Conservation (phyloP, 148 eudicot species). For the Nyssa sinensis region DNA sequence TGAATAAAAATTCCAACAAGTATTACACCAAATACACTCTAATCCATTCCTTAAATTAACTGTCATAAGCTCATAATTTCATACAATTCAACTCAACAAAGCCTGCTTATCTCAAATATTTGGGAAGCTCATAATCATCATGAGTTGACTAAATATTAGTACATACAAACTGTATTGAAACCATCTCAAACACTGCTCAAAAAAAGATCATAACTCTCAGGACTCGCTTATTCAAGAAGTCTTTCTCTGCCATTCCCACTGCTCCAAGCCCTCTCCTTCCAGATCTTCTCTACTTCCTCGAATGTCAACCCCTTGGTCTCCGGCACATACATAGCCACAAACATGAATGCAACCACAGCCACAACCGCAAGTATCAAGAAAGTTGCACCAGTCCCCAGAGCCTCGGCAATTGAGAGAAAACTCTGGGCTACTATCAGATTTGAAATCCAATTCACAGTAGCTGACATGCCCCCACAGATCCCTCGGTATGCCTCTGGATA, state of each 20-base stretch:
- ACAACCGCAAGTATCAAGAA: slow-evolving; percentile 70
- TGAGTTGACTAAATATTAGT: too few species aligned
- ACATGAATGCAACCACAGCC: slow-evolving; percentile 59
- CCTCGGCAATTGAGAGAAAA: slow-evolving; percentile 75
- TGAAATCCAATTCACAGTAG: slow-evolving; percentile 89
- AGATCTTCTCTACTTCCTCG: slow-evolving; percentile 81
- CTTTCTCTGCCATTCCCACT: slow-evolving; percentile 22
- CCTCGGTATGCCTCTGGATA: slow-evolving; percentile 84
- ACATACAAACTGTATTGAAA: too few species aligned
- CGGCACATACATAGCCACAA: slow-evolving; percentile 56
- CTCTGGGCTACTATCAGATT: slow-evolving; percentile 77
- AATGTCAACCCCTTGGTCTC: slow-evolving; percentile 92
- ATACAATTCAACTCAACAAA: too few species aligned
- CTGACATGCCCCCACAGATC: slow-evolving; percentile 88
- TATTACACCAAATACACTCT: too few species aligned
- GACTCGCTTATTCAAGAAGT: slow-evolving; percentile 32
- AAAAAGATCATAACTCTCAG: too few species aligned
- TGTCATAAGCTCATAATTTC: too few species aligned
- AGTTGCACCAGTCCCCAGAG: slow-evolving; percentile 59
- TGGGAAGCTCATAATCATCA: too few species aligned
- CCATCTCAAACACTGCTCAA: too few species aligned
- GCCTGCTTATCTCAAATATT: too few species aligned
- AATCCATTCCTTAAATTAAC: too few species aligned
- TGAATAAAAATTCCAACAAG: too few species aligned
- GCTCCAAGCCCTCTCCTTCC: slow-evolving; percentile 80